Evolutionary conservation across 2,329 filamentous ascomycete species (phyloP).

Genomic region (Ceratocystiopsis sp.): DNA sequence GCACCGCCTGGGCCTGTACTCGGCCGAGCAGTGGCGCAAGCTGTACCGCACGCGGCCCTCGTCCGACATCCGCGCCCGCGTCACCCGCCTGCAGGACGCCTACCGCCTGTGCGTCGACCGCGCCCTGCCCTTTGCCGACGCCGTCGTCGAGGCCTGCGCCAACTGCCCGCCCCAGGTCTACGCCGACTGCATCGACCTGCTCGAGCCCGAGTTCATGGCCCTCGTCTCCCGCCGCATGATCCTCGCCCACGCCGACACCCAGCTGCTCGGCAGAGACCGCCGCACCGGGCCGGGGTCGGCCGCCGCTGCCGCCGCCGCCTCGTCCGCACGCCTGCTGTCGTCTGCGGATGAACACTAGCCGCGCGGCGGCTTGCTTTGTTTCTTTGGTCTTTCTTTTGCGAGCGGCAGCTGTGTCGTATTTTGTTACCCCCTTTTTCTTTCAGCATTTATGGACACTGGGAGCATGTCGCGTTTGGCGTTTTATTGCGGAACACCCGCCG

Average conservation of each 20-base stretch:
- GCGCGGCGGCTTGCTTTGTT: too few relatives aligned
- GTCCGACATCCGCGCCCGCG: constrained; percentile 7
- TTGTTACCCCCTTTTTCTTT: too few relatives aligned
- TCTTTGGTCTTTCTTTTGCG: too few relatives aligned
- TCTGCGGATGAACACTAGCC: too few relatives aligned
- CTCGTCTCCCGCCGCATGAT: constrained; percentile 10
- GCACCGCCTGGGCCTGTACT: constrained; percentile 11
- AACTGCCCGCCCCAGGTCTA: constrained; percentile 12
- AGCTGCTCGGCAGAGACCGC: constrained; percentile 8
- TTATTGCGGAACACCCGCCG: too few relatives aligned
- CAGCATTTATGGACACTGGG: too few relatives aligned
- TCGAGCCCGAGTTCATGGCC: constrained; percentile 11
- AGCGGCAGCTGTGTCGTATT: too few relatives aligned
- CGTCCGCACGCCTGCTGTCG: too few relatives aligned
- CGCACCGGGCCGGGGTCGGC: neutral
- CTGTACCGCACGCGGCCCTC: constrained; percentile 9
- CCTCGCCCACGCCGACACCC: constrained; percentile 6
- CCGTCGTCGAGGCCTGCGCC: constrained; percentile 8
- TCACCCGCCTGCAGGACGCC: constrained; percentile 9
- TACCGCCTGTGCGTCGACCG: constrained; percentile 9
- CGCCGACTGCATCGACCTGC: constrained; percentile 5
- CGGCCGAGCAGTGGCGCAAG: constrained; percentile 9
- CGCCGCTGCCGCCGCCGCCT: too few relatives aligned
- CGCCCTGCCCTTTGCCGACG: constrained; percentile 9
- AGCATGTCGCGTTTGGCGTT: too few relatives aligned